Evolutionary conservation across 306 rosid genomes (phyloP).

Genomic region (Lithocarpus polystachyus): DNA sequence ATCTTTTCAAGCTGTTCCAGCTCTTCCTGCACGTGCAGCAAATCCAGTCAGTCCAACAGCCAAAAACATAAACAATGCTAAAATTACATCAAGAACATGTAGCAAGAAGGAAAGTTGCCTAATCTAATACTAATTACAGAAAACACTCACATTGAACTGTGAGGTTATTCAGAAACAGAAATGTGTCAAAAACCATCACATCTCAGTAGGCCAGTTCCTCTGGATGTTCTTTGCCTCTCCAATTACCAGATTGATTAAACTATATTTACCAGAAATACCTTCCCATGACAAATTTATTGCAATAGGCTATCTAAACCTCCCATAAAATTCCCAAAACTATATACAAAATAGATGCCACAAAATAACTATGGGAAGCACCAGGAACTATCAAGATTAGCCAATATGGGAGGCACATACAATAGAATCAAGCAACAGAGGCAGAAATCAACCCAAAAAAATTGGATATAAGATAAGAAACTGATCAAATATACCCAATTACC

Average conservation of each 20-base stretch:
- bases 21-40: constrained; percentile 59
- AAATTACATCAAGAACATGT: background rate
- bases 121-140: background rate
- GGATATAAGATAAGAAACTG: background rate
- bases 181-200: constrained; percentile 15
- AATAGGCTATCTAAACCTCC: constrained; percentile 6
- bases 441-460: background rate
- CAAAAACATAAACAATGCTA: background rate
- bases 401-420: constrained; percentile 10
- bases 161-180: constrained; percentile 7
- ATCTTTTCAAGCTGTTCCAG: constrained; percentile 71
- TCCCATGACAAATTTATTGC: background rate
- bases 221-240: background rate
- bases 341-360: background rate
- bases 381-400: constrained; percentile 1
- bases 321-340: background rate
- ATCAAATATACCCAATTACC: too few relatives aligned
- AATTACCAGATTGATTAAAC: background rate
- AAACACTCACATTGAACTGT: background rate
- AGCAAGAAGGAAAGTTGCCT: background rate
- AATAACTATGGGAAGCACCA: background rate
- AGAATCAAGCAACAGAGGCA: background rate
- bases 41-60: background rate
- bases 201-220: background rate
- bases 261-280: background rate